Conservation (phyloP, 495 filamentous ascomycete species). For the Venustampulla echinocandica region DNA sequence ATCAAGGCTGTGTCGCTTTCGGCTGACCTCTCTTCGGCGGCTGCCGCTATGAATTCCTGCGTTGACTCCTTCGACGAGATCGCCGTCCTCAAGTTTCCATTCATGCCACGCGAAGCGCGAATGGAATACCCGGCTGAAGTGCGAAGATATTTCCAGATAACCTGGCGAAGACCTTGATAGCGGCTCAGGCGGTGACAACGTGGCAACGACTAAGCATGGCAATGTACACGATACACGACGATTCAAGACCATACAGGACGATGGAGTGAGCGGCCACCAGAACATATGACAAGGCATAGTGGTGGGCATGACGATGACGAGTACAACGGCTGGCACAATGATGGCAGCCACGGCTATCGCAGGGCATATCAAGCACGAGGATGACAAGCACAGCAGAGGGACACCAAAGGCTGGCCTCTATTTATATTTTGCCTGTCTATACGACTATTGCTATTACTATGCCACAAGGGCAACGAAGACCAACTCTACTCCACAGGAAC, state of each 20-base stretch:
- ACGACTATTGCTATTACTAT: slow-evolving; percentile 9
- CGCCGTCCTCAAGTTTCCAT: slow-evolving; percentile 21
- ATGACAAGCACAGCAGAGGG: slow-evolving; percentile 16
- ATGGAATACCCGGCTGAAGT: slow-evolving; percentile 17
- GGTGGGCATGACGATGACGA: too few relatives aligned
- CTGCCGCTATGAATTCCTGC: slow-evolving; percentile 16
- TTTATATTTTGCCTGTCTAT: too few relatives aligned
- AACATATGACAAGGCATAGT: slow-evolving; percentile 23
- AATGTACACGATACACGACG: slow-evolving; percentile 16
- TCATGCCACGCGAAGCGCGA: slow-evolving; percentile 12
- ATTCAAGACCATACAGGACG: slow-evolving; percentile 17
- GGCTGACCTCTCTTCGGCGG: too few relatives aligned
- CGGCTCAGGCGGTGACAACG: slow-evolving; percentile 13
- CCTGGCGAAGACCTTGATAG: slow-evolving; percentile 13
- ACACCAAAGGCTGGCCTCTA: slow-evolving; percentile 17
- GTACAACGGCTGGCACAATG: slow-evolving; percentile 18
- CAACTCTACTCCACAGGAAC: slow-evolving; percentile 17
- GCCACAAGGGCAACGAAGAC: slow-evolving; percentile 16
- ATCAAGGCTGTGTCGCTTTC: too few relatives aligned
- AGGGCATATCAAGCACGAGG: slow-evolving; percentile 10
- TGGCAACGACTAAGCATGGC: slow-evolving; percentile 14
- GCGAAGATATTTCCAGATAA: slow-evolving; percentile 19
- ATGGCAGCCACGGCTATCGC: slow-evolving; percentile 16
- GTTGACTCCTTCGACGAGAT: slow-evolving; percentile 18
- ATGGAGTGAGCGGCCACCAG: slow-evolving; percentile 18